A percentile compares a stretch with the other conserved stretches of the same genome.
These are phyloP conservation scores for Hymenochaete sp. DNA, from an alignment of 1,284 basidiomycete species.

Conservation along the genomic window DNA sequence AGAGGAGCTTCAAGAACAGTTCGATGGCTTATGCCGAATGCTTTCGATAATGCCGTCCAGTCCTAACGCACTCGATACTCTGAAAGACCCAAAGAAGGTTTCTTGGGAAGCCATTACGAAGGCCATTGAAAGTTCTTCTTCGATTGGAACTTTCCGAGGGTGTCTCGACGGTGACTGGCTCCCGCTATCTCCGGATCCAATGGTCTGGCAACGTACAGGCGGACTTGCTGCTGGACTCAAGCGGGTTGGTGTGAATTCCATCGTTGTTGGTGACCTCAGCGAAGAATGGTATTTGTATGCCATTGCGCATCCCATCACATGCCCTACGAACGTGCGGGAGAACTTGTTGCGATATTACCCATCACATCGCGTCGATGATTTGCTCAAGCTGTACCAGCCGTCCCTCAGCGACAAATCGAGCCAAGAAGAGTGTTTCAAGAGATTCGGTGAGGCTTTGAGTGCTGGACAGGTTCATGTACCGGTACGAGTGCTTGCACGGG, in stretches of 20 bases:
- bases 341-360: slow-evolving; percentile 61
- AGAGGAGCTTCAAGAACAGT: slow-evolving; percentile 50
- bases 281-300: slow-evolving; percentile 76
- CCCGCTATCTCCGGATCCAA: slow-evolving; percentile 39
- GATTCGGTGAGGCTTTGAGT: slow-evolving; percentile 55
- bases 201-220: slow-evolving; percentile 62
- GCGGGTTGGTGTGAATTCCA: slow-evolving; percentile 49
- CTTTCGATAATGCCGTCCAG: slow-evolving; percentile 46
- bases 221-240: slow-evolving; percentile 44
- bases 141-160: slow-evolving; percentile 62
- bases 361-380: slow-evolving; percentile 33
- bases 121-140: slow-evolving; percentile 45
- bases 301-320: slow-evolving; percentile 50
- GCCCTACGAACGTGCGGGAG: slow-evolving; percentile 39
- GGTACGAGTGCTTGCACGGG: slow-evolving; percentile 50
- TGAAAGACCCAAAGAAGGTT: slow-evolving; percentile 41
- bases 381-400: slow-evolving; percentile 38
- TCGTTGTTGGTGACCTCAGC: slow-evolving; percentile 57
- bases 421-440: slow-evolving; percentile 34
- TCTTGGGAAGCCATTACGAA: slow-evolving; percentile 43
- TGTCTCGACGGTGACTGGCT: slow-evolving; percentile 53
- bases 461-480: slow-evolving; percentile 66
- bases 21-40: slow-evolving; percentile 46
- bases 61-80: slow-evolving; percentile 36
- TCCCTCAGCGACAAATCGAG: slow-evolving; percentile 29